phyloP scores from a whole-genome alignment of 345 rosid genomes.

The Ceriops tagal region DNA sequence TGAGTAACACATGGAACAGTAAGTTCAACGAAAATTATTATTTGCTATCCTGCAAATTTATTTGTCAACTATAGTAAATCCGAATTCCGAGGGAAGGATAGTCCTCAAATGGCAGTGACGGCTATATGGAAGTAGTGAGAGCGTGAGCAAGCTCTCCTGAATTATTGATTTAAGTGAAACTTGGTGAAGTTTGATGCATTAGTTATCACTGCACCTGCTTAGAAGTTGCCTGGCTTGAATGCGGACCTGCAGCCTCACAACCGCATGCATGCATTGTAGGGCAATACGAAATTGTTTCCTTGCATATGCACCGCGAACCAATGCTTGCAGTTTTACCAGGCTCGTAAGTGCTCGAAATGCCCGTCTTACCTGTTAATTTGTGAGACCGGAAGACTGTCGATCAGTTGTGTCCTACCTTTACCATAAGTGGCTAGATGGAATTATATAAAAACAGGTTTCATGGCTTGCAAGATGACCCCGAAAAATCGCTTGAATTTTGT shows the following conservation, averaged over 20 bases:
- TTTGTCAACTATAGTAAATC: not conserved
- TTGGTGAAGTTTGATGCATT: not conserved
- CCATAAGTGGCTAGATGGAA: not conserved
- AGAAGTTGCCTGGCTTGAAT: slow-evolving; percentile 72
- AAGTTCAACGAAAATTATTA: not conserved
- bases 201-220: slow-evolving; percentile 14
- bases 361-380: slow-evolving; percentile 50
- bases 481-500: slow-evolving; percentile 71
- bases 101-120: not conserved
- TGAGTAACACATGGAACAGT: too few species aligned
- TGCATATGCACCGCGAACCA: slow-evolving; percentile 65
- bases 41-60: not conserved
- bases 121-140: not conserved
- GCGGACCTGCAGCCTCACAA: slow-evolving; percentile 72
- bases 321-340: slow-evolving; percentile 78
- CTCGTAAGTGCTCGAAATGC: slow-evolving; percentile 71
- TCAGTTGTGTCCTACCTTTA: not conserved
- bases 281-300: slow-evolving; percentile 70
- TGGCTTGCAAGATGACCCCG: slow-evolving; percentile 73
- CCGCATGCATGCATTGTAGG: slow-evolving; percentile 68
- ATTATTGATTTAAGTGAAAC: not conserved
- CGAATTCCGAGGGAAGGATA: not conserved
- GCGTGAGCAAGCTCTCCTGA: not conserved
- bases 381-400: not conserved
- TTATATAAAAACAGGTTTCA: not conserved